Conservation (phyloP, 495 filamentous ascomycete genomes). For the Thermochaetoides thermophila region DNA sequence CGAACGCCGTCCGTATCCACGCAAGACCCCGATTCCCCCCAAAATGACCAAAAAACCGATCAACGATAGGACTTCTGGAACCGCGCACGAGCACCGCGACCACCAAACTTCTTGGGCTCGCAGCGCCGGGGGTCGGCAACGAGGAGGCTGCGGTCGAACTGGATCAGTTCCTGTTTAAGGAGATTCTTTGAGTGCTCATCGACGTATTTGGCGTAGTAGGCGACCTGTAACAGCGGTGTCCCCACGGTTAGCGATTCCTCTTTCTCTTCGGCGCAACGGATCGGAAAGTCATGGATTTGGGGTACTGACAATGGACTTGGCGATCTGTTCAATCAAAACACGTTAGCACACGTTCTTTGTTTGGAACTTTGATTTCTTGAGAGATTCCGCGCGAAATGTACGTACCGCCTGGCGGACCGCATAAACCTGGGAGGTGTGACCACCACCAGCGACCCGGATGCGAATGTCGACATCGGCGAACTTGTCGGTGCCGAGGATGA, state of each 20-base stretch:
- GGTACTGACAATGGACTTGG: conserved; percentile 44
- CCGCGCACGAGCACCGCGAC: conserved; percentile 84
- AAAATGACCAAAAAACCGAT: conserved; percentile 18
- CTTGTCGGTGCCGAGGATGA: conserved; percentile 91
- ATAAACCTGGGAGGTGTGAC: conserved; percentile 95
- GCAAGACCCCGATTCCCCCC: conserved; percentile 16
- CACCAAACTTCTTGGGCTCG: conserved; percentile 86
- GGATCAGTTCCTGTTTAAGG: conserved; percentile 84
- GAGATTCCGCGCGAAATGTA: conserved; percentile 2
- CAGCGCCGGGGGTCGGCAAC: conserved; percentile 94
- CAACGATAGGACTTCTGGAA: conserved; percentile 83
- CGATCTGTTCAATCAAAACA: conserved; percentile 51
- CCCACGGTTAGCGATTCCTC: conserved; percentile 7
- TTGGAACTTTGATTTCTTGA: no score
- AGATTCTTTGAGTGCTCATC: conserved; percentile 99
- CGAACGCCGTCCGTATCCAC: conserved; percentile 25
- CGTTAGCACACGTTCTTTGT: no score
- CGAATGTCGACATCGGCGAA: conserved; percentile 83
- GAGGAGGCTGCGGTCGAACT: conserved; percentile 92
- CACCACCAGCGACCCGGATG: conserved; percentile 89
- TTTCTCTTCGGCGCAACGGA: conserved; percentile 1
- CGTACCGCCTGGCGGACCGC: conserved; percentile 80
- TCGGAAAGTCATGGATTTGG: not conserved
- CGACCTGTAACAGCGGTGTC: conserved; percentile 30
- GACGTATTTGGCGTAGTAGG: conserved; percentile 99